These are phyloP conservation scores for Cladosporium sp. DNA, from an alignment of 2,329 filamentous ascomycete genomes.

Conservation along the genomic window DNA sequence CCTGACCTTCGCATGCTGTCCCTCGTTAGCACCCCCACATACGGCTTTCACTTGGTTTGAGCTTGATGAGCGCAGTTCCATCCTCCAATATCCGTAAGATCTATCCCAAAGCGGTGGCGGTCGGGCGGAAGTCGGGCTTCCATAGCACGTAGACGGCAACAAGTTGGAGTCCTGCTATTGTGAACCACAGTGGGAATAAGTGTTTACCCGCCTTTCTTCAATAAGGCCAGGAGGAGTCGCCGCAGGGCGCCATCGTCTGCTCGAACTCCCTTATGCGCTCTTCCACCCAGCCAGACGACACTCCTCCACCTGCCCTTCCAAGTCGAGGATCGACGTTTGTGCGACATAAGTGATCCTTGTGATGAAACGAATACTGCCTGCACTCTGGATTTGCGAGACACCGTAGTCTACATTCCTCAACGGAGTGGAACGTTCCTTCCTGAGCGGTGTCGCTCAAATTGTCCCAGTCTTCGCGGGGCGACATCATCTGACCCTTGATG, in stretches of 20 bases:
- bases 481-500: neutral
- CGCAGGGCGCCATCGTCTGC: neutral
- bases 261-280: neutral
- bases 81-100: neutral
- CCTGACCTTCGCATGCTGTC: neutral
- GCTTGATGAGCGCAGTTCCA: neutral
- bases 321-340: neutral
- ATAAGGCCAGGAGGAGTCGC: neutral
- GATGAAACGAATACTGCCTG: neutral
- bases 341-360: neutral
- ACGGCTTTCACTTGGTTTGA: neutral
- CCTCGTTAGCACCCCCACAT: neutral
- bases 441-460: neutral
- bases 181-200: neutral
- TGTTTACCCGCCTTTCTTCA: neutral
- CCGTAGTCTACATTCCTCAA: neutral
- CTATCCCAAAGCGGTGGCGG: neutral
- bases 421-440: neutral
- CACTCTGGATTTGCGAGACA: neutral
- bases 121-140: neutral
- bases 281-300: neutral
- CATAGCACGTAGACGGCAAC: neutral
- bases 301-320: neutral
- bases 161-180: neutral
- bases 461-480: neutral